These are phyloP conservation scores for Peronospora farinosa DNA, from an alignment of 352 stramenopile species.

Conservation along the genomic window DNA sequence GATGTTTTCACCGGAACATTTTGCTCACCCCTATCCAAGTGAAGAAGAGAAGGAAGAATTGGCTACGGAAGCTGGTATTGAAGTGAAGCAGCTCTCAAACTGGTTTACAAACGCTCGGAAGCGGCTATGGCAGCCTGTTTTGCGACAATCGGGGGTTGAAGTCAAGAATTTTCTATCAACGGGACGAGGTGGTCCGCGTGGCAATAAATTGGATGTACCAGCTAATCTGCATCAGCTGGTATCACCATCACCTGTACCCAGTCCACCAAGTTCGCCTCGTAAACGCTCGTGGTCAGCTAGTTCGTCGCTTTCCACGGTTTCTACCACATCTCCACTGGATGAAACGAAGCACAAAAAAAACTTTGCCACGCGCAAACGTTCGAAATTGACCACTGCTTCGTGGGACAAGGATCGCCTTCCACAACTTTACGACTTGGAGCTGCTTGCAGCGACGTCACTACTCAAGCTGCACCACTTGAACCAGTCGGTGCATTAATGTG, in stretches of 20 bases:
- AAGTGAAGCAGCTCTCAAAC: conserved; percentile 87
- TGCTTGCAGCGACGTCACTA: conserved; percentile 67
- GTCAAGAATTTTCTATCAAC: conserved; percentile 87
- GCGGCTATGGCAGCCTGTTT: conserved; percentile 78
- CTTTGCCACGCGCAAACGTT: conserved; percentile 30
- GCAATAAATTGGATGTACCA: conserved; percentile 73
- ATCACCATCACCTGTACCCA: conserved; percentile 32
- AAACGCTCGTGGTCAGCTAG: conserved; percentile 51
- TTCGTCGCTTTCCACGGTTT: conserved; percentile 11
- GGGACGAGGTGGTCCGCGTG: conserved; percentile 66
- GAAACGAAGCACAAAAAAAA: conserved; percentile 43
- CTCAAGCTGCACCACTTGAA: conserved; percentile 63
- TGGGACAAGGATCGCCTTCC: conserved; percentile 11
- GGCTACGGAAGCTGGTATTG: conserved; percentile 68
- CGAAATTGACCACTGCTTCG: conserved; percentile 18
- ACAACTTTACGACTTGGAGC: conserved; percentile 65
- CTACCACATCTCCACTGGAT: conserved; percentile 1
- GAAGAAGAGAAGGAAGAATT: conserved; percentile 86
- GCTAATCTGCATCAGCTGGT: conserved; percentile 55
- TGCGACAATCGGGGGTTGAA: conserved; percentile 82
- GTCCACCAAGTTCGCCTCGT: conserved; percentile 36
- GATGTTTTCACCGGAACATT: conserved; percentile 87
- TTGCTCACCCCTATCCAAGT: conserved; percentile 82
- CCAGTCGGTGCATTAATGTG: conserved; percentile 59
- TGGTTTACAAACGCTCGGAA: conserved; percentile 89